phyloP scores from a whole-genome alignment of 1,284 basidiomycete genomes.

The Stereum hirsutum region DNA sequence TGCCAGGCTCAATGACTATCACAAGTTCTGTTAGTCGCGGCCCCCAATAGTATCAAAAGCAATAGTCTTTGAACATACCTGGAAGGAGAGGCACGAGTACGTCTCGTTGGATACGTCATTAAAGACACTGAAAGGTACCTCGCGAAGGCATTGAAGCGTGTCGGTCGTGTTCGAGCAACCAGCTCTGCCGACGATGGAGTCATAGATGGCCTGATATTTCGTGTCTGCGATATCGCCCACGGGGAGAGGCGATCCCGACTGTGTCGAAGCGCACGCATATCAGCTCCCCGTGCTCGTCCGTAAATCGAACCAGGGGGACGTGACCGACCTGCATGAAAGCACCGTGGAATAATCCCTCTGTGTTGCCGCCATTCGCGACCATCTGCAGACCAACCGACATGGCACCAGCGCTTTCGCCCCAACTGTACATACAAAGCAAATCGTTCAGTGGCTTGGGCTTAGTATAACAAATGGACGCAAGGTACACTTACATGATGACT shows the following conservation, averaged over 20 bases:
- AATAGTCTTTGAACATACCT: background rate
- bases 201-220: constrained; percentile 20
- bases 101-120: constrained; percentile 18
- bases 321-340: constrained; percentile 26
- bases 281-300: too few species aligned
- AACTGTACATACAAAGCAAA: constrained; percentile 13
- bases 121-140: constrained; percentile 20
- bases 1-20: constrained; percentile 6
- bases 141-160: constrained; percentile 30
- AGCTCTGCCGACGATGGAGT: constrained; percentile 19
- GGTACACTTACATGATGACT: constrained; percentile 1
- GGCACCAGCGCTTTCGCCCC: constrained; percentile 33
- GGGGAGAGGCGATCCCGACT: constrained; percentile 22
- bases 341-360: constrained; percentile 23
- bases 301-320: too few species aligned
- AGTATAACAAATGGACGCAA: background rate
- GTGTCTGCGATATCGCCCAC: constrained; percentile 16
- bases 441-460: background rate
- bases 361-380: constrained; percentile 20
- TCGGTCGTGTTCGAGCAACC: constrained; percentile 22
- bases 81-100: constrained; percentile 11
- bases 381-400: constrained; percentile 23
- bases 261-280: too few species aligned
- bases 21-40: too few species aligned
- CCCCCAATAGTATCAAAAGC: background rate